Evolutionary conservation across 2,329 filamentous ascomycete species (phyloP).

Genomic region (Trichoderma koningii): DNA sequence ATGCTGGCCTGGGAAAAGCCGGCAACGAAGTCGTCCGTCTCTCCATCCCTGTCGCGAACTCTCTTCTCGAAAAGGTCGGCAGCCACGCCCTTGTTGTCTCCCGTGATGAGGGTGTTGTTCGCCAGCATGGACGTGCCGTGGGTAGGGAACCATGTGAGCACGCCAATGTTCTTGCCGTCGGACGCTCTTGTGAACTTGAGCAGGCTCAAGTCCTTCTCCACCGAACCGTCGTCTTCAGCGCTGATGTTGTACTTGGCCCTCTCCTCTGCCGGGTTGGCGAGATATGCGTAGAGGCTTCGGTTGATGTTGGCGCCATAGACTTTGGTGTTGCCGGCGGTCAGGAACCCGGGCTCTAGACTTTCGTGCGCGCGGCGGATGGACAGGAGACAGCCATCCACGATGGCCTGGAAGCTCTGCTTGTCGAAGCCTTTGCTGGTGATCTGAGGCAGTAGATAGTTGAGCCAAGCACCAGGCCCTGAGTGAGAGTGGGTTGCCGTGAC

Average conservation of each 20-base stretch:
- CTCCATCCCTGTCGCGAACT: constrained; percentile 56
- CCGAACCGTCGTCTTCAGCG: constrained; percentile 44
- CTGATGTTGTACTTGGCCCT: constrained; percentile 61
- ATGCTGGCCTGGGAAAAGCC: constrained; percentile 92
- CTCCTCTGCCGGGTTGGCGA: constrained; percentile 77
- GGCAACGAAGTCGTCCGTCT: constrained; percentile 72
- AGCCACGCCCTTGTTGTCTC: constrained; percentile 92
- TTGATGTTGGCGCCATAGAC: constrained; percentile 77
- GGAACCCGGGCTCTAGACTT: constrained; percentile 54
- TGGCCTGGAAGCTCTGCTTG: constrained; percentile 80
- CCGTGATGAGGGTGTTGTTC: constrained; percentile 86
- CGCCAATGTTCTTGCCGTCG: constrained; percentile 73
- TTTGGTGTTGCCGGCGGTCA: constrained; percentile 63
- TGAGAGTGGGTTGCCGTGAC: constrained; percentile 90
- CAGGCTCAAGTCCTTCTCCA: constrained; percentile 77
- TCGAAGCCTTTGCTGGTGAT: constrained; percentile 85
- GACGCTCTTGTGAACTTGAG: constrained; percentile 71
- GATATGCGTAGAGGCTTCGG: constrained; percentile 79
- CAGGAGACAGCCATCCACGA: constrained; percentile 78
- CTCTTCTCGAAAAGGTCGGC: constrained; percentile 79
- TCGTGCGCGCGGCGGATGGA: constrained; percentile 81
- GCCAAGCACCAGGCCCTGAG: constrained; percentile 84
- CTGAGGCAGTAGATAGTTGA: constrained; percentile 89
- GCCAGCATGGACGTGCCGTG: constrained; percentile 88
- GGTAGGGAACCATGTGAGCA: constrained; percentile 87